Base-by-base conservation (phyloP, 768 basidiomycete genomes). In the Boletus pseudo-olivaceus region DNA sequence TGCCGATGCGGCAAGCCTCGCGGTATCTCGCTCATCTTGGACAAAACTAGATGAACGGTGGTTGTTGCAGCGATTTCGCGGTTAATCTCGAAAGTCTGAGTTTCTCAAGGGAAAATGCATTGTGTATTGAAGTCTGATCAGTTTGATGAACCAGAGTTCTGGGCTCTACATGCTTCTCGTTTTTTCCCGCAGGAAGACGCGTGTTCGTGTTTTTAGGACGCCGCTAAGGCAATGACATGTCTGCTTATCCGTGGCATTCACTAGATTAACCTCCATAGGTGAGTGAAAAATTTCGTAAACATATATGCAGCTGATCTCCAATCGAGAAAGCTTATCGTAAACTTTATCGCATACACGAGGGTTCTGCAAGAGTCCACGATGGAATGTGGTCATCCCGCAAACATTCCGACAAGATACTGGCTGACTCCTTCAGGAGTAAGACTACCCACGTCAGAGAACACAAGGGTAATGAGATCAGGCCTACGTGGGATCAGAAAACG, bases 331-430 rank as follows among this genome's bases (percentile, higher is more conserved):
- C 61, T 70, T 71, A 75, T 76, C 72, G 67, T 61, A 63, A 73
- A 75, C 69, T 69, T 63, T 67, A 73, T 72, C 49, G 56, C 42
- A 55, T 41, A 53, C 26, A 38, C 7, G 27, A 41, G 29, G 10
- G 19, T 15, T 47, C 27, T 47, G 39, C 29, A 39, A 53, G 34
- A 51, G 42, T 49, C 55, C 42, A 56, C 39, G 30, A 29, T 38
- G 43, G 42, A 62, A 59, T 54, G 53, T 48, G 48, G 41, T 75
- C 66, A 88, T 61, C 84, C 89, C 58, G 89, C 87, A 75, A 92
- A 96, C 86, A 95, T 93, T 60, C 91, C 93, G 54, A 97, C 94
- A 41, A 97, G 80, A 69, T 95, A 95, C 70, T 94, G 93, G 72
- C 91, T 94, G 59, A 97, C 92, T 54, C 90, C 90, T 73, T 92